phyloP scores from a whole-genome alignment of 495 filamentous ascomycete species.

The Aspergillus mulundensis region DNA sequence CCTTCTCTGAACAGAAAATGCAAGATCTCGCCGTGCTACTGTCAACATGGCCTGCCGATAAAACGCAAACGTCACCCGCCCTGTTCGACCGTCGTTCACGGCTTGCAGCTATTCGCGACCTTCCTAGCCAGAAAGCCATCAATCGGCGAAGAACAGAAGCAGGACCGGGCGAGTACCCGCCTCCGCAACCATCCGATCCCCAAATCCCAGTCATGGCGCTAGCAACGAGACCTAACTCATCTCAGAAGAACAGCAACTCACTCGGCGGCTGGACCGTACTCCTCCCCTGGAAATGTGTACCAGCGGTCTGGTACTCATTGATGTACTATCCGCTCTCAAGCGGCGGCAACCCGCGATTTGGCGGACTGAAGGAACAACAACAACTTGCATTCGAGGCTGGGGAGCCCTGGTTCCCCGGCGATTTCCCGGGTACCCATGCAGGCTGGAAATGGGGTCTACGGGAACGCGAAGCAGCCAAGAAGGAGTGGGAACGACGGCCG shows the following conservation, averaged over 20 bases:
- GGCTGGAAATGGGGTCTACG: constrained; percentile 72
- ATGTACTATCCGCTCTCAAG: constrained; percentile 82
- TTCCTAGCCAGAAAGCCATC: constrained; percentile 80
- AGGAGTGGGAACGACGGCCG: constrained; percentile 73
- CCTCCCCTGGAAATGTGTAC: constrained; percentile 87
- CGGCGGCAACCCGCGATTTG: constrained; percentile 75
- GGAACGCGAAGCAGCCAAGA: constrained; percentile 56
- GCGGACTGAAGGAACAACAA: constrained; percentile 71
- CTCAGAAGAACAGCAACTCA: constrained; percentile 35
- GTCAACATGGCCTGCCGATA: constrained; percentile 67
- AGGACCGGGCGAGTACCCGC: constrained; percentile 59
- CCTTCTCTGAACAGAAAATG: constrained; percentile 34
- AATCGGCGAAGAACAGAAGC: constrained; percentile 75
- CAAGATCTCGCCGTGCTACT: constrained; percentile 54
- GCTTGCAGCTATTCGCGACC: constrained; percentile 52
- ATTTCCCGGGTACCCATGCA: constrained; percentile 78
- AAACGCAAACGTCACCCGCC: constrained; percentile 43
- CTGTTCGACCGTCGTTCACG: constrained; percentile 70
- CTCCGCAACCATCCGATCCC: constrained; percentile 64
- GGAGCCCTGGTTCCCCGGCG: constrained; percentile 79
- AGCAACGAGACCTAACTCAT: constrained; percentile 47
- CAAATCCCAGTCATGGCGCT: constrained; percentile 74
- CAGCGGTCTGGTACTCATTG: constrained; percentile 79
- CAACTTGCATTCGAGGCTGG: constrained; percentile 83
- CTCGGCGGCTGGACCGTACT: constrained; percentile 81